phyloP scores from a whole-genome alignment of 495 filamentous ascomycete species.

The Talaromyces borbonicus region DNA sequence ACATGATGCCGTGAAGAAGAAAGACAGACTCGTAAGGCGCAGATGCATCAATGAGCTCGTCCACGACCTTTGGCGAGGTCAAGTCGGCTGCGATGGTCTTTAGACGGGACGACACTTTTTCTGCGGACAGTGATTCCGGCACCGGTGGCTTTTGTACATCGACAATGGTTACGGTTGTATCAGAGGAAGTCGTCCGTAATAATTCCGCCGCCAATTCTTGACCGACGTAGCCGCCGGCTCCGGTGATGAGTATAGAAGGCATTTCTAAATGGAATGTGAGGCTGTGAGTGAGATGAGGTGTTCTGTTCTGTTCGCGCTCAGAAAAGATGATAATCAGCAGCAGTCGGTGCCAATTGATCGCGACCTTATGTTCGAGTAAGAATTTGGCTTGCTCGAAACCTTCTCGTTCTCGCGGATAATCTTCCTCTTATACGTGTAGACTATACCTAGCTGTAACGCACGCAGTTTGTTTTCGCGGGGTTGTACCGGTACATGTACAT shows the following conservation, averaged over 20 bases:
- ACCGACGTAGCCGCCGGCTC: slow-evolving; percentile 62
- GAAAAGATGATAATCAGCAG: too few species aligned
- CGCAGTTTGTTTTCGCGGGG: too few species aligned
- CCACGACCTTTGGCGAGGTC: slow-evolving; percentile 44
- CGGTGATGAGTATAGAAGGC: slow-evolving; percentile 58
- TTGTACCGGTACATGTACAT: too few species aligned
- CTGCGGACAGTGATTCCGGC: slow-evolving; percentile 36
- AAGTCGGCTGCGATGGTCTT: slow-evolving; percentile 54
- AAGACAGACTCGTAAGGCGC: slow-evolving; percentile 53
- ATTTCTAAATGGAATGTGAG: neutral
- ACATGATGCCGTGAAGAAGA: slow-evolving; percentile 84
- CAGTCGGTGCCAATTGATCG: too few species aligned
- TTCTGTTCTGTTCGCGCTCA: too few species aligned
- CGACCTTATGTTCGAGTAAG: too few species aligned
- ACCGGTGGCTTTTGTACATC: slow-evolving; percentile 50
- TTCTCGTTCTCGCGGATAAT: too few species aligned
- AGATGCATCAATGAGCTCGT: slow-evolving; percentile 35
- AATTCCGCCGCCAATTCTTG: slow-evolving; percentile 55
- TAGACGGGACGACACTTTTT: slow-evolving; percentile 25
- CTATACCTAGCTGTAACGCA: too few species aligned
- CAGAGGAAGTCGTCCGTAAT: slow-evolving; percentile 38
- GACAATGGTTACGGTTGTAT: slow-evolving; percentile 50
- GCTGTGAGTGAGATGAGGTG: neutral
- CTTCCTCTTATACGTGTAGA: too few species aligned
- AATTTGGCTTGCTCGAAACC: too few species aligned